Percentiles rank a stretch among this genome's conserved stretches.
Conservation (phyloP, 2,329 filamentous ascomycete genomes). For the Aspergillus sp. region DNA sequence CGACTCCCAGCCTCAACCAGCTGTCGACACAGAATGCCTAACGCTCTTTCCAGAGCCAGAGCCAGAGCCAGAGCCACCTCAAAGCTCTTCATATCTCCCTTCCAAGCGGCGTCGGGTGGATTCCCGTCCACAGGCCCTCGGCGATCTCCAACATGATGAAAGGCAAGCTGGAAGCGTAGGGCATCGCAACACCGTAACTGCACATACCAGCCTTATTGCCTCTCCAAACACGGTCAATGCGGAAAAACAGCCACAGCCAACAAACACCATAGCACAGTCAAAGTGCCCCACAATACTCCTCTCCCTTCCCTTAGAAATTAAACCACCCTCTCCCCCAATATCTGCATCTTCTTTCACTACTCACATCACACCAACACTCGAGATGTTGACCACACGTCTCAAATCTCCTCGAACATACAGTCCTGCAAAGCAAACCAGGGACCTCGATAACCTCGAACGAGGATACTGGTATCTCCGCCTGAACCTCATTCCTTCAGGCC, state of each 20-base stretch:
- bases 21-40: not conserved
- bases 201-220: not conserved
- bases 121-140: not conserved
- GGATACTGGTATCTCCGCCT: conserved; percentile 73
- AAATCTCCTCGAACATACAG: conserved; percentile 55
- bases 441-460: conserved; percentile 63
- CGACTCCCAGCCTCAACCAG: conserved; percentile 36
- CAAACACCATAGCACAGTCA: not conserved
- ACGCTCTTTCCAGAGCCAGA: not conserved
- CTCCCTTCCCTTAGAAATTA: conserved; percentile 46
- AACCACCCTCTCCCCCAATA: conserved; percentile 55
- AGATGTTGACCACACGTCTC: conserved; percentile 54
- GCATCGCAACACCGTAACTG: not conserved
- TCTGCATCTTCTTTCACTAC: conserved; percentile 48
- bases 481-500: conserved; percentile 46
- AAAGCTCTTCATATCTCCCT: not conserved
- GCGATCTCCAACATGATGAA: not conserved
- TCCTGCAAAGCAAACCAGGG: conserved; percentile 51
- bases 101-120: conserved; percentile 17
- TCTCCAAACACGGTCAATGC: not conserved
- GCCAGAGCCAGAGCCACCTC: not conserved
- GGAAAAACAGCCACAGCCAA: not conserved
- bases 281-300: not conserved
- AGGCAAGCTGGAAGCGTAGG: not conserved
- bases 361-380: conserved; percentile 58